A percentile compares a stretch with the other conserved stretches of the same genome.
Evolutionary conservation across 805 yeast genomes (phyloP).

Genomic region (Kodamaea fukazawae): DNA sequence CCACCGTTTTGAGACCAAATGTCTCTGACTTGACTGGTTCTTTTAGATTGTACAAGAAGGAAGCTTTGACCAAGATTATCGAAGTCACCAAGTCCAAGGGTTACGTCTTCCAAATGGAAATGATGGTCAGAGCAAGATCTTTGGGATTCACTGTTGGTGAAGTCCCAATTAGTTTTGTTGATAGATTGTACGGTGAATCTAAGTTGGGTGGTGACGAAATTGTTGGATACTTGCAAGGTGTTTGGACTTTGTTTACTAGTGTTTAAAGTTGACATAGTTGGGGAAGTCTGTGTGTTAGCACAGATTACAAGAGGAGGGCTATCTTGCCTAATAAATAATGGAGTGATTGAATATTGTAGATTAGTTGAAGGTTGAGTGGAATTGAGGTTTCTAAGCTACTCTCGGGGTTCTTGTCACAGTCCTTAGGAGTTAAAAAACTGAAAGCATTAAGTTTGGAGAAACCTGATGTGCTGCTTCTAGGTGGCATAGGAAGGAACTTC

Average conservation of each 20-base stretch:
- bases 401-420: too few species aligned
- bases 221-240: constrained; percentile 73
- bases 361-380: too few species aligned
- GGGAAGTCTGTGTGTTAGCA: background rate
- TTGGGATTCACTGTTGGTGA: constrained; percentile 72
- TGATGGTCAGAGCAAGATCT: constrained; percentile 81
- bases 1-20: constrained; percentile 65
- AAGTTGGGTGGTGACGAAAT: constrained; percentile 81
- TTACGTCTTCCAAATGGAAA: constrained; percentile 84
- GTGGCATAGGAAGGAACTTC: too few species aligned
- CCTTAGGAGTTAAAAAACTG: too few species aligned
- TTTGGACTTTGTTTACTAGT: constrained; percentile 63
- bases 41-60: constrained; percentile 71
- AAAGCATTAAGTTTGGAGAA: too few species aligned
- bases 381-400: too few species aligned
- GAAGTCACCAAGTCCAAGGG: constrained; percentile 71
- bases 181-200: constrained; percentile 74
- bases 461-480: too few species aligned
- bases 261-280: too few species aligned
- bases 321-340: too few species aligned
- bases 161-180: constrained; percentile 76
- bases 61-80: constrained; percentile 62
- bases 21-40: constrained; percentile 78
- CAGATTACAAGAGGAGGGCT: too few species aligned
- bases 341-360: too few species aligned